Evolutionary conservation across 345 rosid species (phyloP).

Genomic region (Microcos paniculata): DNA sequence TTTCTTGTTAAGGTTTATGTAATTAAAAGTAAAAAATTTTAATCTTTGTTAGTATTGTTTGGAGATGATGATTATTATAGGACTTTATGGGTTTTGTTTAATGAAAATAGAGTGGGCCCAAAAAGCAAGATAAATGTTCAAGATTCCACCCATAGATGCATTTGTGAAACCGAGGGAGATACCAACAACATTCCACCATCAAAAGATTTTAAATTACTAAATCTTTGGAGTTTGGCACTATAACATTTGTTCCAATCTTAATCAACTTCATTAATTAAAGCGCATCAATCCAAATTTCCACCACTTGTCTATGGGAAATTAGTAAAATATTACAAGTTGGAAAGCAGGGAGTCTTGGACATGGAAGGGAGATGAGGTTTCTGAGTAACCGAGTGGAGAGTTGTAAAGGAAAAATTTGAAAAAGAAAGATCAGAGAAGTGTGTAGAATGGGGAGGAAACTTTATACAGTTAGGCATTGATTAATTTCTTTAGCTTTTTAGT

Average conservation of each 20-base stretch:
- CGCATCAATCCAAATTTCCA: not conserved
- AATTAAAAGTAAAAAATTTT: not conserved
- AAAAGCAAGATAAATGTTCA: not conserved
- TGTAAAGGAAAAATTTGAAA: not conserved
- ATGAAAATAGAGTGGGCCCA: not conserved
- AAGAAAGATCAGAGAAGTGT: not conserved
- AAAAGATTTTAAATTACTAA: not conserved
- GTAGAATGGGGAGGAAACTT: not conserved
- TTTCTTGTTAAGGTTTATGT: not conserved
- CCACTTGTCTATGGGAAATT: not conserved
- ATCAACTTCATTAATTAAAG: not conserved
- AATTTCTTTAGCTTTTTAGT: slow-evolving; percentile 2
- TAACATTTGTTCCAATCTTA: not conserved
- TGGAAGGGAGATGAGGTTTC: not conserved
- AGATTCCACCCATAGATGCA: slow-evolving; percentile 11
- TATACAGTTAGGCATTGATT: not conserved
- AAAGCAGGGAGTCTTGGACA: not conserved
- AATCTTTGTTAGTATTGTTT: not conserved
- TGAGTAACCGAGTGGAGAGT: not conserved
- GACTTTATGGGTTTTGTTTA: not conserved
- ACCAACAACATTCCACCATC: not conserved
- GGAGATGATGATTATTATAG: not conserved
- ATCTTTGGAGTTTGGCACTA: not conserved
- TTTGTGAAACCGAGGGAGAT: not conserved
- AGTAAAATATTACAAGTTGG: not conserved